phyloP scores from a whole-genome alignment of 73 alveolate genomes.

The Durusdinium trenchii region DNA sequence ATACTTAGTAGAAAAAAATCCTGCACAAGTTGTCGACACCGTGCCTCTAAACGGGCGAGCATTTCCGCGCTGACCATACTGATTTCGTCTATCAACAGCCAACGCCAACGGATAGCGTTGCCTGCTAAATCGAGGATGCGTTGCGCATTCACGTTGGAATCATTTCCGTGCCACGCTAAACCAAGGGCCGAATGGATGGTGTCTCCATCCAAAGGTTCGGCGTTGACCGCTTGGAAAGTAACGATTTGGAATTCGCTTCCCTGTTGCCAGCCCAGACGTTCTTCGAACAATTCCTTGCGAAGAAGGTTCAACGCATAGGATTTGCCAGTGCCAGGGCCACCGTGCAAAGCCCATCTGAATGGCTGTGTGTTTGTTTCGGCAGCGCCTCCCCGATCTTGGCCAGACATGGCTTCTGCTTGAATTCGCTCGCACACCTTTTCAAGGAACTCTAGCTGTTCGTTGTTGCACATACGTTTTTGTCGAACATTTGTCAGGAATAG shows the following conservation, averaged over 20 bases:
- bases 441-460: background rate
- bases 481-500: no score
- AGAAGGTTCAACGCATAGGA: background rate
- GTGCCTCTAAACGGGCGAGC: no score
- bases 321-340: slow-evolving; percentile 49
- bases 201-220: background rate
- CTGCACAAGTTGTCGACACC: background rate
- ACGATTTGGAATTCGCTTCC: background rate
- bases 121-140: background rate
- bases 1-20: background rate
- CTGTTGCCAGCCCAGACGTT: background rate
- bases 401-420: background rate
- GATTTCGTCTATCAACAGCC: slow-evolving; percentile 27
- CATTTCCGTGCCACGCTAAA: background rate
- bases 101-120: background rate
- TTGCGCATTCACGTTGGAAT: background rate
- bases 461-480: background rate
- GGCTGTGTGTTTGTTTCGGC: background rate
- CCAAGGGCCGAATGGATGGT: background rate
- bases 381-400: no score
- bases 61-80: no score
- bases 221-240: background rate
- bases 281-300: background rate
- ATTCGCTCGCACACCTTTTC: background rate
- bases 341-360: background rate